Base-by-base conservation (phyloP, 2,329 filamentous ascomycete species). In the Phyllosticta citriasiana region DNA sequence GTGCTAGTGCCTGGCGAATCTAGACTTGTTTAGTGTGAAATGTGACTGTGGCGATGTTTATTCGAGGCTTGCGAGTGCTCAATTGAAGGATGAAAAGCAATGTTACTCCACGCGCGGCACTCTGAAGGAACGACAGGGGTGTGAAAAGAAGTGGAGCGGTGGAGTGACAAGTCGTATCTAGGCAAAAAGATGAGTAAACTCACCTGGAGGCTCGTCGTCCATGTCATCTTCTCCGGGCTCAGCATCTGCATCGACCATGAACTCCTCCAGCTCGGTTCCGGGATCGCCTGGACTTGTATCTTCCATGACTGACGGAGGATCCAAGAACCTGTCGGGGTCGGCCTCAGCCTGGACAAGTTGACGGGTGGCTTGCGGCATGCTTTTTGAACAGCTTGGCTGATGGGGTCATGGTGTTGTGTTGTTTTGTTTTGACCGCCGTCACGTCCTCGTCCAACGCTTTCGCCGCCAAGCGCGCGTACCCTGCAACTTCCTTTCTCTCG, bases 341-440 rank as follows among this genome's bases (percentile, higher is more conserved):
- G 25, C 67, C 64, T 33, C 65, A 63, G 65, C 64, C 27, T 66
- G 67, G 19, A 56, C 63, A 61, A 66, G 63, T 63, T 66, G 67
- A 61, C 69, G 67, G n/a, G 66, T 63, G 60, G 69, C 66, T 25
- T 68, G 68, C 51, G 69, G 67, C 70, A 72, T 73, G 24, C 27
- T 61, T 1, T 30, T 26, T 35, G 12, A 4, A 30, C 25, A 25
- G 47, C 30, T 35, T n/a, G 57, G 47, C 54, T 52, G 57, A 55
- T 50, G 47, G 33, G 22, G 24, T 50, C 52, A 55, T 55, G 52
- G 33, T 40, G 55, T 55, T 47, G 53, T 57, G 35, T 53, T 61
- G 58, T 55, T 62, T 56, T 62, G 51, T 60, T 60, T 60, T 60
- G 53, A n/a, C 30, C 26, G 59, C 51, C 53, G 40, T 52, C 8